These are phyloP conservation scores for Cronartium ribicola DNA, from an alignment of 1,284 basidiomycete species.

Conservation along the genomic window DNA sequence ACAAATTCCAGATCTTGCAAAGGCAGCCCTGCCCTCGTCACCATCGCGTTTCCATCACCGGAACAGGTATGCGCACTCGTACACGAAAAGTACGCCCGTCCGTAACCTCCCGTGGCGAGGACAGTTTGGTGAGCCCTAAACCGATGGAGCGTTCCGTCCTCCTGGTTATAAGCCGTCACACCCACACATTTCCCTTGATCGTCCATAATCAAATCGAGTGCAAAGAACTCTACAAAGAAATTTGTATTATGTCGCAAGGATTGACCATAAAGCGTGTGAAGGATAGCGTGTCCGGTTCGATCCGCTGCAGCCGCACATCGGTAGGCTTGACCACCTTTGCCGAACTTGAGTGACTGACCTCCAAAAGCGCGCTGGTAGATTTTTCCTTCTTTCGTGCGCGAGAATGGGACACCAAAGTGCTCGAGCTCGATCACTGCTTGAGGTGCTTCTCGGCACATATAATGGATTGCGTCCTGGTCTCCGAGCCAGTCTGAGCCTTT, in stretches of 20 bases:
- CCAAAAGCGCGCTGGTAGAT: slow-evolving; percentile 99
- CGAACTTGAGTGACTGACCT: slow-evolving; percentile 93
- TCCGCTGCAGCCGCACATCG: slow-evolving; percentile 98
- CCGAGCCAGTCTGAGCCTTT: slow-evolving; percentile 99
- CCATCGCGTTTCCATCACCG: slow-evolving; percentile 99
- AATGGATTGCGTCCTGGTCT: slow-evolving; percentile 99
- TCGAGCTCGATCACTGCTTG: slow-evolving; percentile 94
- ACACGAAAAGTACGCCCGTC: slow-evolving; percentile 97
- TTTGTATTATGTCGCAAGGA: slow-evolving; percentile 99
- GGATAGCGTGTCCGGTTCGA: slow-evolving; percentile 95
- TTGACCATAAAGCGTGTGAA: slow-evolving; percentile 98
- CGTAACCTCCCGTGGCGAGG: slow-evolving; percentile 96
- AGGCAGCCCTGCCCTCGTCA: slow-evolving; percentile 89
- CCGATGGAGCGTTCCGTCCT: slow-evolving; percentile 96
- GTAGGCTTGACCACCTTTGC: slow-evolving; percentile 98
- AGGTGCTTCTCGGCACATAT: slow-evolving; percentile 97
- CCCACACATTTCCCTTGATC: slow-evolving; percentile 95
- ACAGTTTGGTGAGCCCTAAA: slow-evolving; percentile 99
- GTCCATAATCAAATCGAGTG: slow-evolving; percentile 96
- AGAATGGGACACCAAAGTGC: slow-evolving; percentile 98
- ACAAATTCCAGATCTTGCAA: slow-evolving; percentile 98
- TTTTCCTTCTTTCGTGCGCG: slow-evolving; percentile 97
- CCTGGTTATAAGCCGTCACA: slow-evolving; percentile 98
- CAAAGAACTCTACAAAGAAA: slow-evolving; percentile 99
- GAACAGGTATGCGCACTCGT: slow-evolving; percentile 98